phyloP scores from a whole-genome alignment of 768 basidiomycete species.

The Tephrocybe sp. region DNA sequence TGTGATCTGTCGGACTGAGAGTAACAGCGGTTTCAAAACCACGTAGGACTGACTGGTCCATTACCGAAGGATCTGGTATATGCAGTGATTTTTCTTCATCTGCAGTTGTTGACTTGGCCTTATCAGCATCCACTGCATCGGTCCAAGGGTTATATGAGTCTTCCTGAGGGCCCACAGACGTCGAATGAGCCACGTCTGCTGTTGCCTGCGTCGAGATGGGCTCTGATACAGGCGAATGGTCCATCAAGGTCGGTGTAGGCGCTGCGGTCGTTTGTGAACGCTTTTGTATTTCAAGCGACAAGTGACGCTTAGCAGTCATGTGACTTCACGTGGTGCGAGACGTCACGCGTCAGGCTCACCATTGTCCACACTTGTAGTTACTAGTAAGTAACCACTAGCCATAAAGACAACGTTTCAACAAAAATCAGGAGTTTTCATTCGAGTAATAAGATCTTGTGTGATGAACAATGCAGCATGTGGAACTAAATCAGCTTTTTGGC shows the following conservation, averaged over 20 bases:
- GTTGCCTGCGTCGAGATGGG: not conserved
- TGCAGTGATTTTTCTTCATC: conserved; percentile 22
- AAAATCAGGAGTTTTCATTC: too few relatives aligned
- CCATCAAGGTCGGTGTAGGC: conserved; percentile 13
- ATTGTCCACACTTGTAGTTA: too few relatives aligned
- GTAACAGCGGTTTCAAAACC: conserved; percentile 28
- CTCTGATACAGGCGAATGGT: not conserved
- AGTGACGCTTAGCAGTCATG: conserved; percentile 1
- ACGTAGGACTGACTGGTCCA: conserved; percentile 37
- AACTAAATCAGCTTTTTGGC: not conserved
- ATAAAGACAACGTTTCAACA: too few relatives aligned
- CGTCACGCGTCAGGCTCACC: not conserved
- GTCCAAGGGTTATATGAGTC: conserved; percentile 37
- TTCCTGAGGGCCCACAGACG: conserved; percentile 4
- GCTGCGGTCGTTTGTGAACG: conserved; percentile 12
- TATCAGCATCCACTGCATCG: conserved; percentile 23
- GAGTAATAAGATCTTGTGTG: not conserved
- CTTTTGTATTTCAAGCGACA: not conserved
- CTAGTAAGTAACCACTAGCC: too few relatives aligned
- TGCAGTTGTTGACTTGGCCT: conserved; percentile 13
- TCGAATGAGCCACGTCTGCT: not conserved
- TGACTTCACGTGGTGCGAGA: not conserved
- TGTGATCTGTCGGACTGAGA: conserved; percentile 15
- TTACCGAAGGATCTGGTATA: conserved; percentile 41
- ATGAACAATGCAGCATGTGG: conserved; percentile 12